Evolutionary conservation across 2,329 filamentous ascomycete genomes (phyloP).

Genomic region (Trichoderma guizhouense): DNA sequence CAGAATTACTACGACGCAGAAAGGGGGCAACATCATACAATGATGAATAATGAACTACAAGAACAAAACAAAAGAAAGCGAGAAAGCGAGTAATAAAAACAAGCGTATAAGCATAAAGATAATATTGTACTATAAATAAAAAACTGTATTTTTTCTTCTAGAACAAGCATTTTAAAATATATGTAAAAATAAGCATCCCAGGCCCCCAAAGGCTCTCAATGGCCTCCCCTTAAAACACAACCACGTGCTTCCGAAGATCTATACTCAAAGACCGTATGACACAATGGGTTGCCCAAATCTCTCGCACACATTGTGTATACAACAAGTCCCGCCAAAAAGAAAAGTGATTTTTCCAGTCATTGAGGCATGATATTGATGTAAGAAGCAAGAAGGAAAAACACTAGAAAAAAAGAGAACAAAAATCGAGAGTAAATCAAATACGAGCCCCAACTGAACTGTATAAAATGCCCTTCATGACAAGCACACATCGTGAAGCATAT

Average conservation of each 20-base stretch:
- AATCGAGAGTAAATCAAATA: slow-evolving; percentile 16
- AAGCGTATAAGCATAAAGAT: neutral
- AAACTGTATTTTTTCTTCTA: slow-evolving; percentile 5
- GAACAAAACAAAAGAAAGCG: neutral
- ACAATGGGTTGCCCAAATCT: slow-evolving; percentile 11
- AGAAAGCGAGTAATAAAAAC: slow-evolving; percentile 18
- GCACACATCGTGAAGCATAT: slow-evolving; percentile 3
- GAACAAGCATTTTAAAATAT: neutral
- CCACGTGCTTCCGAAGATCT: slow-evolving; percentile 8
- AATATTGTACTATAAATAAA: neutral
- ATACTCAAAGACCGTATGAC: neutral
- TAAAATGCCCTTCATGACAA: slow-evolving; percentile 13
- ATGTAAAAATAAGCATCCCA: slow-evolving; percentile 1
- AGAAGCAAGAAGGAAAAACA: neutral
- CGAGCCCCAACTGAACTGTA: slow-evolving; percentile 16
- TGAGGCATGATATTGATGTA: neutral
- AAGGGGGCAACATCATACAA: slow-evolving; percentile 30
- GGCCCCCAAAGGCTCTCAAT: neutral
- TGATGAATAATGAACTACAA: neutral
- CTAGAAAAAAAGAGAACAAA: neutral
- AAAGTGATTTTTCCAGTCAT: slow-evolving; percentile 6
- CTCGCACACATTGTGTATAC: slow-evolving; percentile 13
- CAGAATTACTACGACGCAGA: slow-evolving; percentile 60
- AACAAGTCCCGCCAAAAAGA: neutral
- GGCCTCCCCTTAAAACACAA: neutral